These are phyloP conservation scores for Cytospora piceae DNA, from an alignment of 2,329 filamentous ascomycete genomes.

Conservation along the genomic window DNA sequence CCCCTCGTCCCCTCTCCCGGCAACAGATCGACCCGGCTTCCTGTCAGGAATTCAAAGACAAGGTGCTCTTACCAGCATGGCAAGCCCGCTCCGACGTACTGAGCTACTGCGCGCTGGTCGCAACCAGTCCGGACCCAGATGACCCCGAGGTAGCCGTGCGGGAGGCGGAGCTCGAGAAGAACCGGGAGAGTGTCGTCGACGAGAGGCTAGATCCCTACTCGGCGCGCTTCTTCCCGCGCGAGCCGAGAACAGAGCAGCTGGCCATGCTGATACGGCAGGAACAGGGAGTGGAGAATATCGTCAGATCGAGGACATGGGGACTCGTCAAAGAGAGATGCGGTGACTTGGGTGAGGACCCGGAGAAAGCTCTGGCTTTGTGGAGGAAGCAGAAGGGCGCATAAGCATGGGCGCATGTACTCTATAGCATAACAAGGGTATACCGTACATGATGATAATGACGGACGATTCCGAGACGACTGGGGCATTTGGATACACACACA, in stretches of 20 bases:
- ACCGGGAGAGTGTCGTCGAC: constrained; percentile 76
- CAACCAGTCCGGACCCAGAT: constrained; percentile 82
- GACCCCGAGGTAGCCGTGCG: constrained; percentile 77
- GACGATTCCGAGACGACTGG: background rate
- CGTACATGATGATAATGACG: background rate
- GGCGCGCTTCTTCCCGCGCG: constrained; percentile 75
- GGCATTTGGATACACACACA: too few species aligned
- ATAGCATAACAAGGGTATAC: too few species aligned
- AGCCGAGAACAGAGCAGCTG: constrained; percentile 79
- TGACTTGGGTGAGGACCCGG: constrained; percentile 61
- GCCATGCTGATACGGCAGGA: constrained; percentile 76
- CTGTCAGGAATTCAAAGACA: constrained; percentile 74
- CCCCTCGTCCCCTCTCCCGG: constrained; percentile 52
- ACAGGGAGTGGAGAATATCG: constrained; percentile 74
- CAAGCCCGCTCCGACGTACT: constrained; percentile 80
- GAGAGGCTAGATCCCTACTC: constrained; percentile 94
- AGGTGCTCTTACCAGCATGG: constrained; percentile 88
- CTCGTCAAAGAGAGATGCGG: constrained; percentile 77
- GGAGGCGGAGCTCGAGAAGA: constrained; percentile 70
- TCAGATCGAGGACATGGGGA: constrained; percentile 81
- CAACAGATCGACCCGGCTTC: constrained; percentile 61
- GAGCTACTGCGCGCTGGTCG: constrained; percentile 86
- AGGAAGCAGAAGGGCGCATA: constrained; percentile 41
- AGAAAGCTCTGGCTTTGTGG: constrained; percentile 69
- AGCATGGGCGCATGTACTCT: background rate